These are phyloP conservation scores for Hyaloscypha variabilis DNA, from an alignment of 495 filamentous ascomycete species.

Conservation along the genomic window DNA sequence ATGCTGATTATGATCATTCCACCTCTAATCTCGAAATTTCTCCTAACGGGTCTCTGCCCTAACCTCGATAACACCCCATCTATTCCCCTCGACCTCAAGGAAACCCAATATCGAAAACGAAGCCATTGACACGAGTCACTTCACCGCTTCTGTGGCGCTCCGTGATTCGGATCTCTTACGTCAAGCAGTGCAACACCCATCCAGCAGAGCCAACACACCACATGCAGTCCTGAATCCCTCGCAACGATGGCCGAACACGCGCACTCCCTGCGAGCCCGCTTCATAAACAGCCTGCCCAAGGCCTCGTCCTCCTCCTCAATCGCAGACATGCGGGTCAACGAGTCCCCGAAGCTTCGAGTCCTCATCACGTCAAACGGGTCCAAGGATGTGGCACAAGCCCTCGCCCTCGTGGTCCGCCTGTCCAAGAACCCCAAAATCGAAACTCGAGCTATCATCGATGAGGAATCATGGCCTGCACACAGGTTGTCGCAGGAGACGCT, in stretches of 20 bases:
- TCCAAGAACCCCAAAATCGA: constrained; percentile 57
- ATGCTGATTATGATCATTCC: neutral
- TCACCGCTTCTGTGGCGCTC: constrained; percentile 4
- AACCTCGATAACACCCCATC: neutral
- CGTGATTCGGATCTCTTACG: constrained; percentile 7
- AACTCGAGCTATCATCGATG: constrained; percentile 56
- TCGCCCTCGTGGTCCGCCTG: constrained; percentile 55
- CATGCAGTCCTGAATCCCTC: neutral
- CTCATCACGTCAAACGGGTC: constrained; percentile 55
- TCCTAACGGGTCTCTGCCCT: neutral
- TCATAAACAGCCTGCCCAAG: constrained; percentile 16
- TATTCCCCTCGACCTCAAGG: neutral
- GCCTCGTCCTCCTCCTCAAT: constrained; percentile 25
- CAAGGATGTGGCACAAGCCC: constrained; percentile 52
- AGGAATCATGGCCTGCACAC: constrained; percentile 41
- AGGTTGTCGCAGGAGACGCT: constrained; percentile 54
- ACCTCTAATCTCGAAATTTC: neutral
- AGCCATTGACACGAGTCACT: neutral
- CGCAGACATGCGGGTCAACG: constrained; percentile 26
- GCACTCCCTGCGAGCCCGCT: constrained; percentile 11
- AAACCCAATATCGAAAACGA: neutral
- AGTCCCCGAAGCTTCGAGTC: constrained; percentile 44
- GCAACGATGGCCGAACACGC: constrained; percentile 27
- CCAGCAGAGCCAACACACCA: constrained; percentile 4
- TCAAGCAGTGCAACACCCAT: constrained; percentile 15